phyloP scores from a whole-genome alignment of 768 basidiomycete species.

The Heimioporus sp. region DNA sequence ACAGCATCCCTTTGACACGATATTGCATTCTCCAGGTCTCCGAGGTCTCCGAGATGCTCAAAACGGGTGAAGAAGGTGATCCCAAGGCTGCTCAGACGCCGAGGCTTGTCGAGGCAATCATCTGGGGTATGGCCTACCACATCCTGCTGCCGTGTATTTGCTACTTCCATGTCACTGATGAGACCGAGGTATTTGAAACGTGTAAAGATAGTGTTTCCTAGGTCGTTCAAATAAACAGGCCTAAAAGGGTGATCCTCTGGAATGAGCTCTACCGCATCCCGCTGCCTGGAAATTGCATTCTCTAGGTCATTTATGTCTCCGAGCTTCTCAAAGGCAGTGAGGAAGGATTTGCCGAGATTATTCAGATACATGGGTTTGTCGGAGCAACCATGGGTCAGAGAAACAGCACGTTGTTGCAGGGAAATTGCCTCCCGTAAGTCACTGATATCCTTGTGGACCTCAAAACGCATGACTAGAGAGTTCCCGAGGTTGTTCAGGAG shows the following conservation, averaged over 20 bases:
- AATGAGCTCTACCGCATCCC: no score
- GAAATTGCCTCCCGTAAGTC: no score
- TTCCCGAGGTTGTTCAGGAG: no score
- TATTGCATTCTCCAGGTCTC: conserved; percentile 5
- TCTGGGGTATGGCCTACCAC: background rate
- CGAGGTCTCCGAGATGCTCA: conserved; percentile 2
- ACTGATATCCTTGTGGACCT: no score
- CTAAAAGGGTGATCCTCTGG: no score
- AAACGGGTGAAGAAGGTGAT: background rate
- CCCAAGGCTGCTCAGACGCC: background rate
- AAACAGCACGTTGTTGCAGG: no score
- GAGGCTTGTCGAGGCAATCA: background rate
- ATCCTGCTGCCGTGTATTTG: no score
- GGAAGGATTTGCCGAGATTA: background rate
- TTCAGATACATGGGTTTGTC: background rate
- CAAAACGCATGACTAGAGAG: no score
- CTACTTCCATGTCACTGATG: no score
- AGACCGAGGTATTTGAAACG: no score
- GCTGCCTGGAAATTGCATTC: background rate
- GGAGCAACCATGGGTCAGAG: background rate
- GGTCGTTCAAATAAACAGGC: no score
- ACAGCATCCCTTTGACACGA: background rate
- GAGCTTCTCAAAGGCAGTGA: background rate
- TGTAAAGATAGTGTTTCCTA: no score
- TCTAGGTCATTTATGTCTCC: background rate